Base-by-base conservation (phyloP, 2,329 filamentous ascomycete species). In the Albifimbria verrucaria region DNA sequence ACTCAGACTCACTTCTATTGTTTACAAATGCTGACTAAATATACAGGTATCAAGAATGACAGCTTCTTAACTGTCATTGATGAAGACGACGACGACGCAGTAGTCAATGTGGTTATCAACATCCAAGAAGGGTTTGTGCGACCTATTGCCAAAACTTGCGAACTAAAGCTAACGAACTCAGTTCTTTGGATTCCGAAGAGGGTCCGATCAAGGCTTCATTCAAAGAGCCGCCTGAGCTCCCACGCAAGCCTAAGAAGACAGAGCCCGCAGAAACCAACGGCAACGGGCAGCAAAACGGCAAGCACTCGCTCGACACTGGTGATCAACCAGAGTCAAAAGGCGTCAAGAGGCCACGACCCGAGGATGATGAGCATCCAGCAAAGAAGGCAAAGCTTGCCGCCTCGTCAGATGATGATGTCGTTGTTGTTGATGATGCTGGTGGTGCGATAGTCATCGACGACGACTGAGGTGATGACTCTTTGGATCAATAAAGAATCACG, bases 11-110 rank as follows among this genome's bases (percentile, higher is more conserved):
- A 24, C 32, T 22, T 9, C 11, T 49, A 17, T 45, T 44, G n/a
- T 47, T 24, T 21, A 43, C 23, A 49, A 53, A 28, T 9, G 45
- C 61, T 65, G 43, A 65, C 11, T 50, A 47, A 22, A 43, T 23
- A 36, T 57, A 56, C 56, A 86, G 82, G 87, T 11, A 83, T 97
- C 61, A 81, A 81, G 53, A 76, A 81, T 22, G 89, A 89, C 58
- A 86, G 81, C 50, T 93, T 95, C 67, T 72, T 97, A 57, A 95
- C 90, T 0, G 76, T 97, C 50, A 86, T 88, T n/a, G 94, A 95
- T 52, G 88, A 91, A 46, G 88, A 92, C 50, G 87, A 90, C 42
- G 79, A 87, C 1, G 78, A 83, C 47, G 80, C 88, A 0, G 86
- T 89, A 55, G 87, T 96, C 52, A 93, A 97, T 58, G 79, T 97